Evolutionary conservation across 1,284 basidiomycete genomes (phyloP), one percentile per base, ranked within the genome.

Genomic region (Heterobasidion annosum): DNA sequence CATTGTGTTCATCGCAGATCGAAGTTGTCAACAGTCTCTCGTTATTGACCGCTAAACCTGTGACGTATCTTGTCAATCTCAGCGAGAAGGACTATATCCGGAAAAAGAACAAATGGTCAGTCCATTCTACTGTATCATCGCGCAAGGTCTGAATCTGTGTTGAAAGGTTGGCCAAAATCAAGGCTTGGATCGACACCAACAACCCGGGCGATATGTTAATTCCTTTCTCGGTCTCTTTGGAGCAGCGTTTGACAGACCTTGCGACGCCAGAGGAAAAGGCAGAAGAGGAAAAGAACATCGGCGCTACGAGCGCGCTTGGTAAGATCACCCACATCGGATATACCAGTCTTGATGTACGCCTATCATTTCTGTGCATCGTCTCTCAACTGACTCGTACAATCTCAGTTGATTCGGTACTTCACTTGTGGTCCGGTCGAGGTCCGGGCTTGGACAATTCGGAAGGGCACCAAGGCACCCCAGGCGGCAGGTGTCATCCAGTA

Each of bases 401-500:
- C 54, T 3, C 59, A 89, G 82, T 79, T 97, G 54, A 97, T 97
- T 65, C 89, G 92, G 32, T 97, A 97, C 76, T 99, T 98, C 73
- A 99, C 96, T 16, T 93, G 91, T 66, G 96, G 96, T 15, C 94
- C 95, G 12, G 89, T 90, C 63, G 97, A 99, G 75, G 95, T 98
- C 10, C 87, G 97, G 56, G 95, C 96, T 8, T 99, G 97, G 97
- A 98, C 95, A 1, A 94, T 99, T 67, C 79, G 95, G 55, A 84
- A 85, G 59, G 95, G 93, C 33, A 92, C 88, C 47, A 97, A 95
- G 69, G 97, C 97, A 1, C 97, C 96, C 15, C 89, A 94, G 66
- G 97, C 97, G 2, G 97, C 97, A 40, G 97, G 97, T 71, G 94
- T 99, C 64, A 99, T 99, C 67, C 96, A 99, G 88, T 93, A 65